Evolutionary conservation across 2,329 filamentous ascomycete genomes (phyloP), one percentile per base, ranked within the genome.

Genomic region (Botrytis hyacinthi): DNA sequence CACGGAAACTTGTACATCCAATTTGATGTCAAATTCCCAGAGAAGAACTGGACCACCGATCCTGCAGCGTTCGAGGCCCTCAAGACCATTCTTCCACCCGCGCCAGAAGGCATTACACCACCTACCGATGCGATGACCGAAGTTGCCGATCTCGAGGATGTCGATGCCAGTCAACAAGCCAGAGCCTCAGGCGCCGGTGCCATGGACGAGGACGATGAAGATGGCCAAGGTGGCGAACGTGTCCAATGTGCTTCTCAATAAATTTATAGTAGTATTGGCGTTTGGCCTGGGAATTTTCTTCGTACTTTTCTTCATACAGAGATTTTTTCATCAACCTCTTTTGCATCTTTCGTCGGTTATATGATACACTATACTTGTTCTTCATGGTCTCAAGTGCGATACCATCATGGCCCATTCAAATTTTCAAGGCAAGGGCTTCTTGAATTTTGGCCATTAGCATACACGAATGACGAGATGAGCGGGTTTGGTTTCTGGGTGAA

Each of bases 11-110:
- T 99, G 79, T 99, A 96, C 86, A 94, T 99, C 81, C 94, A 97
- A 82, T 99, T 99, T 86, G 91, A 93, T 80, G 94, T 99, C 84
- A 97, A 97, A 85, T 98, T 99, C 88, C 96, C 96, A 67, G 91
- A 93, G 81, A 92, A 91, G 85, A 86, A 89, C 81, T 92, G 89
- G 88, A 88, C 89, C 54, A 82, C 88, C 54, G 86, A 92, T 70
- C 85, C 90, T 26, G 87, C 90, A 73, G 91, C 93, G 76, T 92
- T 97, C 78, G 89, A 93, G 73, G 87, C 91, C 20, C 90, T 99
- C 57, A 94, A 96, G 81, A 88, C 91, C 79, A 91, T 97, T 72
- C 89, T 99, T n/a, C 95, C 95, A 3, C 84, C 92, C 2, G 91
- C 90, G 73, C 83, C 88, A 2, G 77, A 84, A 57, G 82, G 91